A percentile compares a stretch with the other conserved stretches of the same genome.
Evolutionary conservation across 2,329 filamentous ascomycete species (phyloP).

Genomic region (Bipolaris sorokiniana): DNA sequence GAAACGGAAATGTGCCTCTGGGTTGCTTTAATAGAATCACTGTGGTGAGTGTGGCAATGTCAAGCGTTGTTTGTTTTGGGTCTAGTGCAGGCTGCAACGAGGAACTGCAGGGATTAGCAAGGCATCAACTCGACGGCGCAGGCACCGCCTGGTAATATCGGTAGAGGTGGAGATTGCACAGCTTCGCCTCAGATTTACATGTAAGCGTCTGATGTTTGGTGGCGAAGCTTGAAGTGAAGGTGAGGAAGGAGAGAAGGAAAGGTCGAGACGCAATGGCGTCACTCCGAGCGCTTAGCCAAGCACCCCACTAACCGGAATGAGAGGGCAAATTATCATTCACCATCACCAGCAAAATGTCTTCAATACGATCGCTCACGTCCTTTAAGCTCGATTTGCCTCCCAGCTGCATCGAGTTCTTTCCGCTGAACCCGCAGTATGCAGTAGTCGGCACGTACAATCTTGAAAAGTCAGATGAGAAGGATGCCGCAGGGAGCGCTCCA

Average conservation of each 20-base stretch:
- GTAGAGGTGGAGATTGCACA: neutral
- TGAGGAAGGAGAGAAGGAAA: neutral
- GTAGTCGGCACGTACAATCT: slow-evolving; percentile 87
- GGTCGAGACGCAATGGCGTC: neutral
- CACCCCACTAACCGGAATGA: slow-evolving; percentile 26
- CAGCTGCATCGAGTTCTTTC: slow-evolving; percentile 78
- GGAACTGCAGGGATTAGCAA: slow-evolving; percentile 32
- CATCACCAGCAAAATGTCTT: slow-evolving; percentile 33
- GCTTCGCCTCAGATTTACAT: neutral
- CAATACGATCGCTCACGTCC: slow-evolving; percentile 55
- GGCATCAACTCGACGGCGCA: slow-evolving; percentile 35
- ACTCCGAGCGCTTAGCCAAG: slow-evolving; percentile 21
- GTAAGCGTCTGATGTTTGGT: neutral
- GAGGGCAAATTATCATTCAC: slow-evolving; percentile 9
- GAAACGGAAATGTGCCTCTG: slow-evolving; percentile 23
- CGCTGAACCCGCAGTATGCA: slow-evolving; percentile 67
- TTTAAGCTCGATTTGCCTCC: slow-evolving; percentile 70
- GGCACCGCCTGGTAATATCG: neutral
- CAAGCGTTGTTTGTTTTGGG: slow-evolving; percentile 21
- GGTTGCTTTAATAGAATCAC: slow-evolving; percentile 26
- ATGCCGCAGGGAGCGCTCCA: slow-evolving; percentile 25
- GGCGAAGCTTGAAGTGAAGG: neutral
- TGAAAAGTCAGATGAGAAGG: slow-evolving; percentile 55
- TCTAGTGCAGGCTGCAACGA: slow-evolving; percentile 45
- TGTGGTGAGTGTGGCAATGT: slow-evolving; percentile 16